Base-by-base conservation (phyloP, 345 rosid genomes). In the Balakata baccata region DNA sequence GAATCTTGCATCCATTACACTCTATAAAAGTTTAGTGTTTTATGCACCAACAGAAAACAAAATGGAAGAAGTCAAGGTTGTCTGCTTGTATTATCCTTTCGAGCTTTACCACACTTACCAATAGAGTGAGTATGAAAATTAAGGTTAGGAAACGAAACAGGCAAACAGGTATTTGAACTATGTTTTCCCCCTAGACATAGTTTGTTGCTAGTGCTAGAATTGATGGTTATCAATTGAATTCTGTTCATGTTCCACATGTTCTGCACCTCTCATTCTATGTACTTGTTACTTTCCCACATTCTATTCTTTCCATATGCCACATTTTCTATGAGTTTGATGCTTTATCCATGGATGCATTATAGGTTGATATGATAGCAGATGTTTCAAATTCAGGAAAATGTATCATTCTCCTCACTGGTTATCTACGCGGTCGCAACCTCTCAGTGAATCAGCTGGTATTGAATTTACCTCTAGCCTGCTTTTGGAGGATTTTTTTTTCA, bases 401-500 rank as follows among this genome's bases (percentile, higher is more conserved):
- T 67, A 88, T 88, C 12, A 85, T 94, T 37, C 76, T 89, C 70
- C 90, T 94, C 64, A 84, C 89, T 79, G 98, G 98, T 57, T 89
- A 92, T 83, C 74, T 86, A 49, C 89, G 87, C 74, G 93, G 96
- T 72, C 90, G 52, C 66, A 74, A 84, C 74, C 87, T 94, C 37
- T 92, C 96, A 20, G 89, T 87, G 73, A 92, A 90, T 78, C 99
- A 92, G 80, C 88, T 94, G 98, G 99, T 92, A 86, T 79, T 65
- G 68, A 46, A 39, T 73, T 76, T 34, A n/a, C 61, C 23, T 68
- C 68, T 52, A 11, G 25, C 63, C 70, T 68, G 50, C 52, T 54
- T 79, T 57, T 22, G 16, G 34, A 29, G 34, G 34, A 29, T 29
- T 29, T 29, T 29, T 29, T 57, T 20, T 59, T 77, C 49, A 66